phyloP scores from a whole-genome alignment of 2,329 filamentous ascomycete genomes.

The Fusarium secorum region DNA sequence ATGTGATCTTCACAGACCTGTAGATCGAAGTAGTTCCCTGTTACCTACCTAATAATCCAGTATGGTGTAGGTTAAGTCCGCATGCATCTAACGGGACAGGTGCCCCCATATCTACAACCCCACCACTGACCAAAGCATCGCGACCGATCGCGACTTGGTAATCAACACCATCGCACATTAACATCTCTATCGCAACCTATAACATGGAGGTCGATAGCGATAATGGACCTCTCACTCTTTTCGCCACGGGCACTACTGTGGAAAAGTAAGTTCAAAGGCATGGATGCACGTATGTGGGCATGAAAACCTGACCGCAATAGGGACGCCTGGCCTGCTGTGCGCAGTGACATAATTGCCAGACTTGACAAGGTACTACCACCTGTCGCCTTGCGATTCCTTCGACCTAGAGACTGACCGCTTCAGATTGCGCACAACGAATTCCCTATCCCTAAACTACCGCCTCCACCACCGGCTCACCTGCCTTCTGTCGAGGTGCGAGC shows the following conservation, averaged over 20 bases:
- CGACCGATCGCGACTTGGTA: conserved; percentile 10
- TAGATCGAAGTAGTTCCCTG: neutral
- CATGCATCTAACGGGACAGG: conserved; percentile 42
- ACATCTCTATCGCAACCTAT: conserved; percentile 35
- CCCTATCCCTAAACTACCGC: conserved; percentile 69
- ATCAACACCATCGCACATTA: conserved; percentile 19
- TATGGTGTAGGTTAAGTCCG: neutral
- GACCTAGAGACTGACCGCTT: neutral
- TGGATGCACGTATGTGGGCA: conserved; percentile 12
- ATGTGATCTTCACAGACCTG: neutral
- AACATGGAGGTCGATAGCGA: conserved; percentile 65
- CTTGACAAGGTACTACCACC: conserved; percentile 65
- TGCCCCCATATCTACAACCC: conserved; percentile 44
- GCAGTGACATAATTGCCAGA: conserved; percentile 70
- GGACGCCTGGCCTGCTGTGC: conserved; percentile 72
- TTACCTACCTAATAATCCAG: neutral
- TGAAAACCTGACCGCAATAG: conserved; percentile 53
- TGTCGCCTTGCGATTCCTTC: neutral
- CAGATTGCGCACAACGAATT: conserved; percentile 82
- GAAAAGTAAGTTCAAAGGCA: conserved; percentile 58
- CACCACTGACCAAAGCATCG: conserved; percentile 30
- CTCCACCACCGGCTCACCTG: conserved; percentile 51
- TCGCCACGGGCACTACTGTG: conserved; percentile 61
- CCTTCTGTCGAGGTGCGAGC: conserved; percentile 54
- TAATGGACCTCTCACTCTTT: conserved; percentile 56